phyloP scores from a whole-genome alignment of 305 asterid species.

The Ilex paraguariensis region DNA sequence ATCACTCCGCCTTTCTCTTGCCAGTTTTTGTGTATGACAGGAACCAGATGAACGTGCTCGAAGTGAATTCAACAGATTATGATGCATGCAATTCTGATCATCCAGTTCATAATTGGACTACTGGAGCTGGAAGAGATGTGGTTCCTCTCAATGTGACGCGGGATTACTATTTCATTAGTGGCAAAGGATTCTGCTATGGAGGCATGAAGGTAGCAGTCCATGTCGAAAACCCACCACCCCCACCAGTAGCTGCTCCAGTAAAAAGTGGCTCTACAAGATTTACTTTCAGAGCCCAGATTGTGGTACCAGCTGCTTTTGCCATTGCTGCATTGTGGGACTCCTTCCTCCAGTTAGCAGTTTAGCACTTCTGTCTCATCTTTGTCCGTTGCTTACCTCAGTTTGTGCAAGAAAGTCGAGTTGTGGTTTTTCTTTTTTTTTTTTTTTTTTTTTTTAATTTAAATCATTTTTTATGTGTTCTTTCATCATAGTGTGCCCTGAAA shows the following conservation, averaged over 20 bases:
- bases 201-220: constrained; percentile 70
- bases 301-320: constrained; percentile 57
- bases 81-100: constrained; percentile 55
- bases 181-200: constrained; percentile 70
- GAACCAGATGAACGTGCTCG: constrained; percentile 64
- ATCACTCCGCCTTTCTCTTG: not conserved
- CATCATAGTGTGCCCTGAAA: constrained; percentile 23
- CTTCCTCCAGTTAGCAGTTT: constrained; percentile 23
- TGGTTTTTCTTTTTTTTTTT: constrained; percentile 6
- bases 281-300: constrained; percentile 31
- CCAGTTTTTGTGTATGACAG: constrained; percentile 77
- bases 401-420: constrained; percentile 16
- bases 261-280: constrained; percentile 26
- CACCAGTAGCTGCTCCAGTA: constrained; percentile 44
- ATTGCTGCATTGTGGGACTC: constrained; percentile 68
- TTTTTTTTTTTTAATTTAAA: constrained; percentile 3
- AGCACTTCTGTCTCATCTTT: not conserved
- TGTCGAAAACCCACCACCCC: constrained; percentile 62
- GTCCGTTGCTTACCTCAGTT: constrained; percentile 14
- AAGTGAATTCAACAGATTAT: constrained; percentile 67
- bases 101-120: constrained; percentile 65
- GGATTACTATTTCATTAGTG: constrained; percentile 67
- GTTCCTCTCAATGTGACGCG: constrained; percentile 70
- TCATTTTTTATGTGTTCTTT: constrained; percentile 9
- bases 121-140: constrained; percentile 84